Evolutionary conservation across 2,329 filamentous ascomycete genomes (phyloP).

Genomic region (Capronia coronata): DNA sequence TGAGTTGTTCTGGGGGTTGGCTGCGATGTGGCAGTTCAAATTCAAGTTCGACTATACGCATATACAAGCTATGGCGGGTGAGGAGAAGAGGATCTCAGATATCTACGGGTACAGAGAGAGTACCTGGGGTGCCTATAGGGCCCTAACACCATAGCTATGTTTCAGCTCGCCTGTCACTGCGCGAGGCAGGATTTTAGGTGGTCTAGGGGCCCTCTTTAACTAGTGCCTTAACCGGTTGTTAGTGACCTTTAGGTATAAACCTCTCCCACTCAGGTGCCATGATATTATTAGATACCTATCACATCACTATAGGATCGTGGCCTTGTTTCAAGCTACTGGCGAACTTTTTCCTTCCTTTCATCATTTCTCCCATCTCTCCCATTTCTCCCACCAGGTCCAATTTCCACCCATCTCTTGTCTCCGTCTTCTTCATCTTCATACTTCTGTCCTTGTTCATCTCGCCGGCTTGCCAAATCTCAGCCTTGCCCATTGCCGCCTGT

Average conservation of each 20-base stretch:
- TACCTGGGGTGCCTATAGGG: no score
- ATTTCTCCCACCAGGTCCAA: constrained; percentile 6
- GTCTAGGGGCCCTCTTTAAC: neutral
- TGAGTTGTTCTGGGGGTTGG: neutral
- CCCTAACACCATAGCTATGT: neutral
- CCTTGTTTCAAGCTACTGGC: constrained; percentile 13
- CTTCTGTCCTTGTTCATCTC: neutral
- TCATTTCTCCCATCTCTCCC: constrained; percentile 9
- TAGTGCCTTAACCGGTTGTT: neutral
- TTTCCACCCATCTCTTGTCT: constrained; percentile 1
- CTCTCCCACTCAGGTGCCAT: neutral
- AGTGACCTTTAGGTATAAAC: no score
- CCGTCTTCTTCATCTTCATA: neutral
- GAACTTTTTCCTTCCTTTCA: neutral
- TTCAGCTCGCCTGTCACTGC: neutral
- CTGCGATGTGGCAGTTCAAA: neutral
- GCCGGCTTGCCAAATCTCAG: neutral
- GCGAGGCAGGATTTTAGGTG: neutral
- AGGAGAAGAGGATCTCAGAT: no score
- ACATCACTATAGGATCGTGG: neutral
- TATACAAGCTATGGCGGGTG: no score
- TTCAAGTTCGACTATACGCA: no score
- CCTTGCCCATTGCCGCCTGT: neutral
- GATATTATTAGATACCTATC: neutral
- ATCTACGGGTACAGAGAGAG: no score